A percentile compares a stretch with the other conserved stretches of the same genome.
phyloP scores from a whole-genome alignment of 2,329 filamentous ascomycete genomes.

The Xylariaceae sp. region DNA sequence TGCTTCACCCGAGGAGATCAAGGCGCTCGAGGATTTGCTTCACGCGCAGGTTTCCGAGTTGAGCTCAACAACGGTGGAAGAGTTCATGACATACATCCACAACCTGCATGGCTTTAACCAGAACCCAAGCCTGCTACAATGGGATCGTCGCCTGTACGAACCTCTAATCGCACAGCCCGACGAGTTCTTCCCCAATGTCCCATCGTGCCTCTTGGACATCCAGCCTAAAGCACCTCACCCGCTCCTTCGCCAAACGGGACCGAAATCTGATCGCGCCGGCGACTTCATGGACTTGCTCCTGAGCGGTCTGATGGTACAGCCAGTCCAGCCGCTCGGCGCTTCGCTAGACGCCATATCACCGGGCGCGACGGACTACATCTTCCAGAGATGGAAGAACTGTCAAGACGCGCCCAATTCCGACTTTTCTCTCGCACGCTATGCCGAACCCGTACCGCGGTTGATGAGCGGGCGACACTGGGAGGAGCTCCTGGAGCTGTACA shows the following conservation, averaged over 20 bases:
- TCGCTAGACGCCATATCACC: slow-evolving; percentile 51
- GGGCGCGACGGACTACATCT: slow-evolving; percentile 52
- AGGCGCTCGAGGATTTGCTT: neutral
- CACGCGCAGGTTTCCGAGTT: no score
- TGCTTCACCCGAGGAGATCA: neutral
- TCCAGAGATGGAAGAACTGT: slow-evolving; percentile 45
- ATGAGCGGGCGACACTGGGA: slow-evolving; percentile 51
- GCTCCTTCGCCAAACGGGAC: slow-evolving; percentile 43
- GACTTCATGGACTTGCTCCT: slow-evolving; percentile 52
- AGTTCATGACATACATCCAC: slow-evolving; percentile 44
- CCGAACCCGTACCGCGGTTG: slow-evolving; percentile 41
- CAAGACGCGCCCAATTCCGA: slow-evolving; percentile 46
- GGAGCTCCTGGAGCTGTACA: slow-evolving; percentile 55
- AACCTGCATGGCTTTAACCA: slow-evolving; percentile 48
- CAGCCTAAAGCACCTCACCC: slow-evolving; percentile 53
- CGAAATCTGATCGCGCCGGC: slow-evolving; percentile 37
- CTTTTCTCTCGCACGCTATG: slow-evolving; percentile 33
- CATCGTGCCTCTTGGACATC: slow-evolving; percentile 59
- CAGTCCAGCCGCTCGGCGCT: slow-evolving; percentile 35
- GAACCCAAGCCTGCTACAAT: slow-evolving; percentile 51
- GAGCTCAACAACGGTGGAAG: slow-evolving; percentile 20
- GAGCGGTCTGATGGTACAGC: slow-evolving; percentile 35
- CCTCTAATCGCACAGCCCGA: slow-evolving; percentile 52
- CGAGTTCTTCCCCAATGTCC: slow-evolving; percentile 63
- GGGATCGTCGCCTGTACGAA: slow-evolving; percentile 67